Evolutionary conservation across 169 alveolate species (phyloP), one percentile per base, ranked within the genome.

Genomic region (Plasmodium cynomolgi): DNA sequence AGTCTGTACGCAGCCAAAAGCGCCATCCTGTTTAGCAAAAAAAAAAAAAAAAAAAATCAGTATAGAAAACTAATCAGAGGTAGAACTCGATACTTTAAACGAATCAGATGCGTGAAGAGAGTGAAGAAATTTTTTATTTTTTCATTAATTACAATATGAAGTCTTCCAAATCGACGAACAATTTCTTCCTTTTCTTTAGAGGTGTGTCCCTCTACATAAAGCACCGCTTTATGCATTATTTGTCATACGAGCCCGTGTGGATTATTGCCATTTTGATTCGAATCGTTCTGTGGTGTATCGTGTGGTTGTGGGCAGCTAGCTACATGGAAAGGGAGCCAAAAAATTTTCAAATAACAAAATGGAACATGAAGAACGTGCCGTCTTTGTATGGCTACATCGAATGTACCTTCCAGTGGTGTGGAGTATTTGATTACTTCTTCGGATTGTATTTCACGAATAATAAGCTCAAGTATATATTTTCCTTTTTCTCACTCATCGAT

Each of bases 251-350:
- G 26, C 94, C 96, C 7, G 82, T 96, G 8, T 96, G 97, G 97
- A 95, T 96, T 2, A 85, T 96, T 29, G 95, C 97, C 33, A 94
- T 92, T 72, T 80, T 96, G 34, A 95, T 96, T 23, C 44, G 96
- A 23, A 96, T 97, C n/a, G 47, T 96, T 23, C 23, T 96, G 20
- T 96, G 98, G 98, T 96, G 96, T 80, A 91, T 95, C 4, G 94
- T 95, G 29, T 96, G 98, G 98, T 82, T 95, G 54, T 96, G 98
- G 98, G 98, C 97, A 62, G 97, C 97, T 13, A 75, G 93, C 39
- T 96, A 95, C 37, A 96, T 96, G 97, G 72, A 68, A 56, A 84
- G 98, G 37, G 93, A 95, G 6, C 96, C 95, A 8, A 96, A 96
- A 13, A 92, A 96, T 62, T 92, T 62, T 50, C 68, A 94, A 77